A percentile compares a stretch with the other conserved stretches of the same genome.
Evolutionary conservation across 345 rosid genomes (phyloP).

Genomic region (Hibiscus mutabilis): DNA sequence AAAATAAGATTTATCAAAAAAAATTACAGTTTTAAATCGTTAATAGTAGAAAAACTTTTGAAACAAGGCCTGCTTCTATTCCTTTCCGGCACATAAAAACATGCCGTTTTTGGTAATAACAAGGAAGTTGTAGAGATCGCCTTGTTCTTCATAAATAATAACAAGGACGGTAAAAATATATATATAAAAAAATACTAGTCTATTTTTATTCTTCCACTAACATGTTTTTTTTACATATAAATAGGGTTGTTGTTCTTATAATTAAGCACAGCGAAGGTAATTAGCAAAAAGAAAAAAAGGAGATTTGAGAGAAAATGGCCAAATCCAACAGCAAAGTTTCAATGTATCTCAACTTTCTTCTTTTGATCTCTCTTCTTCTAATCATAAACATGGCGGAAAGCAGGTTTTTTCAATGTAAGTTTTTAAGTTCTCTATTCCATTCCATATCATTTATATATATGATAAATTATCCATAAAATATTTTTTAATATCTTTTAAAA

Average conservation of each 20-base stretch:
- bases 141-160: neutral
- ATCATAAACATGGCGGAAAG: slow-evolving; percentile 5
- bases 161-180: too few relatives aligned
- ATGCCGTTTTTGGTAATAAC: neutral
- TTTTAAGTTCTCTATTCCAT: neutral
- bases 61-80: too few relatives aligned
- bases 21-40: too few relatives aligned
- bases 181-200: too few relatives aligned
- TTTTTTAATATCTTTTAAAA: too few relatives aligned
- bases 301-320: neutral
- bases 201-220: neutral
- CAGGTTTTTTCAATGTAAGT: neutral
- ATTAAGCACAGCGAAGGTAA: neutral
- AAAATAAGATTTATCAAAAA: too few relatives aligned
- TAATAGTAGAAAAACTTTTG: too few relatives aligned
- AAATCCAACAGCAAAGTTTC: neutral
- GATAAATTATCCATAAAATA: too few relatives aligned
- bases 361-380: slow-evolving; percentile 1
- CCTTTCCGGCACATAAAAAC: too few relatives aligned
- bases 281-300: too few relatives aligned
- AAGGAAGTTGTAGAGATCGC: neutral
- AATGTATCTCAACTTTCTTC: neutral
- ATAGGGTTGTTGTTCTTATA: neutral
- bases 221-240: neutral
- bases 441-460: too few relatives aligned